A percentile compares a stretch with the other conserved stretches of the same genome.
Evolutionary conservation across 768 basidiomycete genomes (phyloP).

Genomic region (Termitomyces sp.): DNA sequence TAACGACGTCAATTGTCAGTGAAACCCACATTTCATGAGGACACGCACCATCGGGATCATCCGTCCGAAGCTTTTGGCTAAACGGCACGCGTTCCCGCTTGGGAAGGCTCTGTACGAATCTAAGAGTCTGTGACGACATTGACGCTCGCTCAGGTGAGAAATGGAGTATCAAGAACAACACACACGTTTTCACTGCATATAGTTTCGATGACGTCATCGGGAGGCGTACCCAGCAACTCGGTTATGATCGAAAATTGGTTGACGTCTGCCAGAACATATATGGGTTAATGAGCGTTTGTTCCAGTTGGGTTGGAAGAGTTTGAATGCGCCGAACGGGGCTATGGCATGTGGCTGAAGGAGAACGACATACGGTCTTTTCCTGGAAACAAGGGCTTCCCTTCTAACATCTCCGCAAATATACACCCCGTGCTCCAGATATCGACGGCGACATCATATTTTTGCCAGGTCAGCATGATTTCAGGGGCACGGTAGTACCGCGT

Average conservation of each 20-base stretch:
- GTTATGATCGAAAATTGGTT: conserved; percentile 99
- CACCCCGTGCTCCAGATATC: conserved; percentile 99
- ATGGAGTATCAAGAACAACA: conserved; percentile 26
- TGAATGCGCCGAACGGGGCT: no score
- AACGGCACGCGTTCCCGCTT: conserved; percentile 96
- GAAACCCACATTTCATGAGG: neutral
- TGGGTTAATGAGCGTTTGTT: neutral
- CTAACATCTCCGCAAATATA: conserved; percentile 99
- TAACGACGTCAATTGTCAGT: neutral
- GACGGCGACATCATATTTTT: conserved; percentile 99
- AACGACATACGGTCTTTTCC: conserved; percentile 92
- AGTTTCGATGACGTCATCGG: conserved; percentile 99
- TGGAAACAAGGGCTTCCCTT: conserved; percentile 97
- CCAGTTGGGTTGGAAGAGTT: no score
- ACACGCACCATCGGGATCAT: conserved; percentile 77
- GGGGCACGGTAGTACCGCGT: conserved; percentile 99
- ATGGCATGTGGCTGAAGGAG: neutral
- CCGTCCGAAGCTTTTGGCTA: conserved; percentile 85
- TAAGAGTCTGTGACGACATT: conserved; percentile 68
- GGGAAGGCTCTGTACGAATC: conserved; percentile 97
- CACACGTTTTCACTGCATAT: conserved; percentile 97
- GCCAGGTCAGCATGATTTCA: conserved; percentile 99
- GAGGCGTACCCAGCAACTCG: conserved; percentile 95
- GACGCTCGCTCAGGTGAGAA: neutral
- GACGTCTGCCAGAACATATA: conserved; percentile 60